These are phyloP conservation scores for Ceratobasidium sp. DNA, from an alignment of 1,284 basidiomycete species.

Conservation along the genomic window DNA sequence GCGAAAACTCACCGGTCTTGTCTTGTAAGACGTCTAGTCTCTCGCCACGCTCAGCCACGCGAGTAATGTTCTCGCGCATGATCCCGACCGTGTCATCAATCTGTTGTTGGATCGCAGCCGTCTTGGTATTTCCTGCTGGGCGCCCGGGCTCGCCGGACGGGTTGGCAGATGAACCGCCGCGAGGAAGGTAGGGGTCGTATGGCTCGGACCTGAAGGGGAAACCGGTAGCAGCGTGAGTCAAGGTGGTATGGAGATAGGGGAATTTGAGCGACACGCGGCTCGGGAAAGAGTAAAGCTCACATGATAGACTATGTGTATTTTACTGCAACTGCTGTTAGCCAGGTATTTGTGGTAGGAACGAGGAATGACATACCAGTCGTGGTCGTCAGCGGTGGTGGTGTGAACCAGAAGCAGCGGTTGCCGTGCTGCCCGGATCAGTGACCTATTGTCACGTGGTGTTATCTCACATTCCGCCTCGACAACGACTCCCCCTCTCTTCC, in stretches of 20 bases:
- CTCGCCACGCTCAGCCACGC: slow-evolving; percentile 96
- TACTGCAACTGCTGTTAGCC: slow-evolving; percentile 4
- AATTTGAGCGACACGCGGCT: neutral
- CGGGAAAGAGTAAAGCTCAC: neutral
- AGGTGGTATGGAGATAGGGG: neutral
- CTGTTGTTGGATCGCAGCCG: slow-evolving; percentile 91
- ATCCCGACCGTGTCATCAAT: slow-evolving; percentile 96
- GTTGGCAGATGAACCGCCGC: slow-evolving; percentile 74
- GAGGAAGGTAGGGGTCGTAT: slow-evolving; percentile 95
- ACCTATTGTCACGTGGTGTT: slow-evolving; percentile 18
- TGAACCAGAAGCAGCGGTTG: slow-evolving; percentile 25
- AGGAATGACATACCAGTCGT: slow-evolving; percentile 22
- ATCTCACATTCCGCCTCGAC: slow-evolving; percentile 23
- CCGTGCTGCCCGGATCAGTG: slow-evolving; percentile 19
- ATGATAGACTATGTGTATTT: slow-evolving; percentile 37
- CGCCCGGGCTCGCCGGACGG: slow-evolving; percentile 60
- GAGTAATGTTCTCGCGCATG: slow-evolving; percentile 98
- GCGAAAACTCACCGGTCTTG: slow-evolving; percentile 85
- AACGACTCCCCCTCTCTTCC: slow-evolving; percentile 21
- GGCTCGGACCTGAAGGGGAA: slow-evolving; percentile 77
- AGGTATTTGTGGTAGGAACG: neutral
- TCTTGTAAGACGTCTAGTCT: slow-evolving; percentile 94
- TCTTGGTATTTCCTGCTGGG: slow-evolving; percentile 75
- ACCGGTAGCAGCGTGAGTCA: slow-evolving; percentile 12
- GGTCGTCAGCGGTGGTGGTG: slow-evolving; percentile 36